These are phyloP conservation scores for Phialophora expanda DNA, from an alignment of 2,329 filamentous ascomycete genomes.

Conservation along the genomic window DNA sequence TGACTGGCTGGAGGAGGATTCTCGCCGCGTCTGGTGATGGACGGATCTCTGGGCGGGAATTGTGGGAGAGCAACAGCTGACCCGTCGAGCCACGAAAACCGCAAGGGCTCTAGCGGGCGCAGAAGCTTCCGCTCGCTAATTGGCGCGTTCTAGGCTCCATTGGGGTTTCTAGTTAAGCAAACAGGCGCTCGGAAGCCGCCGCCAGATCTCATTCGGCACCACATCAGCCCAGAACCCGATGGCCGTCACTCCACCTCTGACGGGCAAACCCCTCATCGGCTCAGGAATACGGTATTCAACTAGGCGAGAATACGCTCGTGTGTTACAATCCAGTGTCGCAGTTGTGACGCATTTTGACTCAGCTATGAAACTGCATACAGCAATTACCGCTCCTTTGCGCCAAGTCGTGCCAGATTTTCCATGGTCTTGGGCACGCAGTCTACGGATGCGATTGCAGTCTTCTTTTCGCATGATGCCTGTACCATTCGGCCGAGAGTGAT, in stretches of 20 bases:
- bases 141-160: neutral
- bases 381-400: no score
- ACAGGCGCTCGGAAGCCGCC: conserved; percentile 8
- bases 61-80: conserved; percentile 6
- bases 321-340: neutral
- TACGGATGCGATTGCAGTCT: no score
- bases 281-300: no score
- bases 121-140: neutral
- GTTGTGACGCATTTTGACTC: neutral
- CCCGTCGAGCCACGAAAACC: conserved; percentile 10
- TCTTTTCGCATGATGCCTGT: neutral
- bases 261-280: neutral
- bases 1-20: conserved; percentile 5
- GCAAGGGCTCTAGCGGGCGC: no score
- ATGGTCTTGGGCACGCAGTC: neutral
- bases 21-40: conserved; percentile 15
- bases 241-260: conserved; percentile 10
- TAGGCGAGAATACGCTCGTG: neutral
- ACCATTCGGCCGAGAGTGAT: neutral
- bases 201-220: conserved; percentile 6
- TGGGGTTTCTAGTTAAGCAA: neutral
- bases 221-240: conserved; percentile 5
- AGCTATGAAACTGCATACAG: neutral
- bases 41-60: conserved; percentile 8
- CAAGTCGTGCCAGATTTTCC: neutral